Conservation (phyloP, 805 yeast species). For the Dipodascopsis tothii region DNA sequence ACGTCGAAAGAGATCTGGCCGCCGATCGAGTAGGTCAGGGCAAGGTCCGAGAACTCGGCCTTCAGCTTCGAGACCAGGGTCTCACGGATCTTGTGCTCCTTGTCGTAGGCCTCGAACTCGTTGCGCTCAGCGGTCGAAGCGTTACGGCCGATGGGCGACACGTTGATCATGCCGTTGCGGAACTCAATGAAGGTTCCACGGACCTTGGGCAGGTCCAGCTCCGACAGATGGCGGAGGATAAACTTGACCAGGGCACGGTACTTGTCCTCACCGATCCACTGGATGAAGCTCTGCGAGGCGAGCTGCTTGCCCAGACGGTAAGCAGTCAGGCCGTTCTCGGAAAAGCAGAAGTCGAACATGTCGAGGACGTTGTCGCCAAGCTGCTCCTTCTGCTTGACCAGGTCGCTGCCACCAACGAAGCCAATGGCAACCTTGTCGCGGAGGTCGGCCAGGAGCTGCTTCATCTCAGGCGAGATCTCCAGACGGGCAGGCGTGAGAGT, state of each 20-base stretch:
- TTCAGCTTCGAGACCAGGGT: slow-evolving; percentile 77
- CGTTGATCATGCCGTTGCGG: slow-evolving; percentile 98
- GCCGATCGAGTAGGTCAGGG: slow-evolving; percentile 93
- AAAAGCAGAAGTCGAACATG: slow-evolving; percentile 90
- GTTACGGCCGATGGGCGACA: slow-evolving; percentile 97
- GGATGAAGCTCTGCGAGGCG: slow-evolving; percentile 88
- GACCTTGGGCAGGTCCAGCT: slow-evolving; percentile 86
- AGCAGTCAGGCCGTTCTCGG: slow-evolving; percentile 97
- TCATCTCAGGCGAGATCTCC: slow-evolving; percentile 51
- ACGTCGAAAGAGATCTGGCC: slow-evolving; percentile 99
- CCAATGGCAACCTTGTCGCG: slow-evolving; percentile 93
- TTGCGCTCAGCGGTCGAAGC: slow-evolving; percentile 90
- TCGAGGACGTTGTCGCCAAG: slow-evolving; percentile 64
- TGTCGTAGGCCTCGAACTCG: slow-evolving; percentile 82
- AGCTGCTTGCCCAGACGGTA: slow-evolving; percentile 82
- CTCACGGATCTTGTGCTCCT: slow-evolving; percentile 71
- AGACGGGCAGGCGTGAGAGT: slow-evolving; percentile 97
- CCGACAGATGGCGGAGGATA: slow-evolving; percentile 74
- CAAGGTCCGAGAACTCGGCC: slow-evolving; percentile 72
- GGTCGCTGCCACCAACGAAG: slow-evolving; percentile 95
- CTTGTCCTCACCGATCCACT: slow-evolving; percentile 92
- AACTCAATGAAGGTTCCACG: slow-evolving; percentile 98
- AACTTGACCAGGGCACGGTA: slow-evolving; percentile 84
- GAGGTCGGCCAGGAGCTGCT: slow-evolving; percentile 57
- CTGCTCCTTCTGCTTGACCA: slow-evolving; percentile 91